A percentile compares a stretch with the other conserved stretches of the same genome.
Evolutionary conservation across 2,329 filamentous ascomycete species (phyloP).

Genomic region (Colletotrichum abscissum): DNA sequence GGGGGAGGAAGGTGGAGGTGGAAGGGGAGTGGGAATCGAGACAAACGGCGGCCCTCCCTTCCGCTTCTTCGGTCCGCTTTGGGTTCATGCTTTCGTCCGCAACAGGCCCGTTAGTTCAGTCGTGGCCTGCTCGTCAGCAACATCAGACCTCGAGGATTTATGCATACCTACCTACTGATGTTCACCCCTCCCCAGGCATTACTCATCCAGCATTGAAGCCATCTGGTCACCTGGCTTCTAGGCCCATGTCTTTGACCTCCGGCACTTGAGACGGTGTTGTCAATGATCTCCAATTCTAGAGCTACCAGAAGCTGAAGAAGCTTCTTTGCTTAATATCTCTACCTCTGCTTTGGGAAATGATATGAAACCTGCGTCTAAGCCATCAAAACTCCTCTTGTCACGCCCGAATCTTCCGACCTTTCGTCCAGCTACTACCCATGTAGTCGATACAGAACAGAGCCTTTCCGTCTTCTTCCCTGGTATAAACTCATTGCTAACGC

Average conservation of each 20-base stretch:
- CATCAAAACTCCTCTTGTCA: constrained; percentile 5
- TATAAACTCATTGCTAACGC: neutral
- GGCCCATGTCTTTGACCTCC: constrained; percentile 1
- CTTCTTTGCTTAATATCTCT: neutral
- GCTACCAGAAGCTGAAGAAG: neutral
- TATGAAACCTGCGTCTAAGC: constrained; percentile 21
- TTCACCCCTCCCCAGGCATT: neutral
- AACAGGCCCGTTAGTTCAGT: neutral
- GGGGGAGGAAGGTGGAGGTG: too few relatives aligned
- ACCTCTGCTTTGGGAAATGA: neutral
- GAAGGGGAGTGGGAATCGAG: neutral
- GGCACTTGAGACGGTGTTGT: neutral
- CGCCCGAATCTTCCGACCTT: too few relatives aligned
- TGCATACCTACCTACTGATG: neutral
- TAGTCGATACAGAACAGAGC: too few relatives aligned
- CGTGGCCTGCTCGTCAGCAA: neutral
- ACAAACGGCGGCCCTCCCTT: constrained; percentile 8
- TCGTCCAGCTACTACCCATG: too few relatives aligned
- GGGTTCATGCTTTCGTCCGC: neutral
- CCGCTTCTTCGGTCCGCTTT: neutral
- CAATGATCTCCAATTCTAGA: neutral
- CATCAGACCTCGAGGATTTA: constrained; percentile 8
- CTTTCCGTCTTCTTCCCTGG: too few relatives aligned
- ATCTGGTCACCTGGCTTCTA: neutral
- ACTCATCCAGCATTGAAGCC: neutral